Conservation (phyloP, 2,329 filamentous ascomycete species). For the Eutypella sp. region DNA sequence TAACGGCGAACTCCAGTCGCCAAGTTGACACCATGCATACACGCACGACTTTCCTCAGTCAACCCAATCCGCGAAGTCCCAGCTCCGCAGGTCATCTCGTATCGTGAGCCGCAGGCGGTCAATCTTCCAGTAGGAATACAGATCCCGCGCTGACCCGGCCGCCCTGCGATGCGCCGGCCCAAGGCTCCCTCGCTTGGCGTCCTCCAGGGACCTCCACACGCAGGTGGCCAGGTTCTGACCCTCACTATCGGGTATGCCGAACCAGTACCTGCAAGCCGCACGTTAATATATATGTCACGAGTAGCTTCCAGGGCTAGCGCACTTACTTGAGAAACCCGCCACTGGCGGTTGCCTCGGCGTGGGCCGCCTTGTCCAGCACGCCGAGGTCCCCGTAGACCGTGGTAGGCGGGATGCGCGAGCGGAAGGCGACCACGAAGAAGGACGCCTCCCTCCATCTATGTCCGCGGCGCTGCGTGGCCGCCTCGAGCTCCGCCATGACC, state of each 20-base stretch:
- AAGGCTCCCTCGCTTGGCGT: constrained; percentile 54
- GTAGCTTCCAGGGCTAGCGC: no score
- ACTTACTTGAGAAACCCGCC: constrained; percentile 78
- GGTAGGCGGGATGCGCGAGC: constrained; percentile 63
- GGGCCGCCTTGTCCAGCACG: constrained; percentile 70
- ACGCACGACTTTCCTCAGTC: no score
- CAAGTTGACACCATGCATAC: background rate
- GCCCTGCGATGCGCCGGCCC: constrained; percentile 60
- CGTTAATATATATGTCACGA: constrained; percentile 12
- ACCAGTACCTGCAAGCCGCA: constrained; percentile 68
- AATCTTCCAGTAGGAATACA: constrained; percentile 64
- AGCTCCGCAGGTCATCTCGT: constrained; percentile 57
- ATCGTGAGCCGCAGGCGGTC: constrained; percentile 67
- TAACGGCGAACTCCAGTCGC: background rate
- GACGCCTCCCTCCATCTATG: constrained; percentile 54
- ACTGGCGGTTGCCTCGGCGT: constrained; percentile 71
- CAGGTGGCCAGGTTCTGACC: constrained; percentile 79
- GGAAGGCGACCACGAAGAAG: constrained; percentile 84
- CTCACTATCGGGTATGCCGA: constrained; percentile 65
- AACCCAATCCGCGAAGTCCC: constrained; percentile 59
- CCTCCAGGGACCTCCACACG: constrained; percentile 56
- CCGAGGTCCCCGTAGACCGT: constrained; percentile 66
- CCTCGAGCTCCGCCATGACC: constrained; percentile 54
- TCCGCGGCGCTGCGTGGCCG: constrained; percentile 42
- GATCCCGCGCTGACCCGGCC: constrained; percentile 58